A percentile compares a stretch with the other conserved stretches of the same genome.
These are phyloP conservation scores for Xylaria castorea DNA, from an alignment of 495 filamentous ascomycete genomes.

Conservation along the genomic window DNA sequence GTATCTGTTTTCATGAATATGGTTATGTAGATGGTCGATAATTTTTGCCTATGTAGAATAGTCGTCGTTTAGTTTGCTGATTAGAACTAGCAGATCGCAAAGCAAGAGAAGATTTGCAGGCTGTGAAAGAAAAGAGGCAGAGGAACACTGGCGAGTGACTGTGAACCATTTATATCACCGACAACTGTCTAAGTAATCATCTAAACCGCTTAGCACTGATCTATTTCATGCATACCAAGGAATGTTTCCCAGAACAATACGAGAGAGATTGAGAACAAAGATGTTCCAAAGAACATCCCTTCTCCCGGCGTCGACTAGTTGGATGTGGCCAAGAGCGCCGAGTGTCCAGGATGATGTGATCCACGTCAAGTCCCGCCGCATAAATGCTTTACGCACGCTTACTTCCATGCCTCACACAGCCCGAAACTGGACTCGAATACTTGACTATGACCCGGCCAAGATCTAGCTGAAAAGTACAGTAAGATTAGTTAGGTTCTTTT, in stretches of 20 bases:
- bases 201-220: background rate
- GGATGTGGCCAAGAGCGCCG: constrained; percentile 8
- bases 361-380: background rate
- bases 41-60: background rate
- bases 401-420: background rate
- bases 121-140: background rate
- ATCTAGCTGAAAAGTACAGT: background rate
- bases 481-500: no score
- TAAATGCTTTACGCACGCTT: background rate
- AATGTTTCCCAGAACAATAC: background rate
- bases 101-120: background rate
- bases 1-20: background rate
- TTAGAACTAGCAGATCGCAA: background rate
- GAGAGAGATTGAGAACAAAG: background rate
- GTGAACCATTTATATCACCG: background rate
- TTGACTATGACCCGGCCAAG: background rate
- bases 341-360: background rate
- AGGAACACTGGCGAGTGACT: background rate
- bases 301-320: background rate
- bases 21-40: background rate
- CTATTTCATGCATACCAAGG: constrained; percentile 14
- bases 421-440: background rate
- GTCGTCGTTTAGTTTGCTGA: background rate
- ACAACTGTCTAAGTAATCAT: background rate
- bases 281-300: background rate